Evolutionary conservation across 164 flowering plant genomes (phyloP).

Genomic region (Magnolia changhungtana): DNA sequence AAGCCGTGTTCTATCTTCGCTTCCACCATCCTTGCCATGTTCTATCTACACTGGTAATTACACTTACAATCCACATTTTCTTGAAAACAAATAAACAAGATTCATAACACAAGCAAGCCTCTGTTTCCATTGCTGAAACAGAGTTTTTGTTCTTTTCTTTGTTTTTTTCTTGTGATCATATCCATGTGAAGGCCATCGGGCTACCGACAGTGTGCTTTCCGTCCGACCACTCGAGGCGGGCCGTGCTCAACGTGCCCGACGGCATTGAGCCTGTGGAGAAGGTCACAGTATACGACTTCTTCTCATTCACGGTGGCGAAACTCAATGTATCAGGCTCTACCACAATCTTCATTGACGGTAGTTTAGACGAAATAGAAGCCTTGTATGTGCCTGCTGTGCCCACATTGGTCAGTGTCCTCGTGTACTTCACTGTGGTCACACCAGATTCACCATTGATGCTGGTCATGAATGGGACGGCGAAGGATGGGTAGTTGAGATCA

Average conservation of each 20-base stretch:
- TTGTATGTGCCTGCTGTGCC: slow-evolving; percentile 64
- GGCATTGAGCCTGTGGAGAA: slow-evolving; percentile 50
- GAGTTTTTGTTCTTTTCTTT: background rate
- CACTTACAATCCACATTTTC: background rate
- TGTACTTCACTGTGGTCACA: slow-evolving; percentile 34
- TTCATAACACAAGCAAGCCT: background rate
- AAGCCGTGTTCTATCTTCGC: too few relatives aligned
- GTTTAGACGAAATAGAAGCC: slow-evolving; percentile 33
- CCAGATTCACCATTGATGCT: slow-evolving; percentile 21
- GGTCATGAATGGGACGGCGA: slow-evolving; percentile 51
- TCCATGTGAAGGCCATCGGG: slow-evolving; percentile 61
- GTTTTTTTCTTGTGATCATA: slow-evolving; percentile 18
- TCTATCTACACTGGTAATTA: background rate
- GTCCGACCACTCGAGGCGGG: slow-evolving; percentile 59
- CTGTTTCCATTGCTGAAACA: background rate
- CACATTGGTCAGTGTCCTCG: slow-evolving; percentile 73
- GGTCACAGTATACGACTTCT: slow-evolving; percentile 50
- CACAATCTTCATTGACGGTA: slow-evolving; percentile 36
- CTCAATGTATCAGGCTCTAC: slow-evolving; percentile 48
- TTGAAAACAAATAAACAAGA: background rate
- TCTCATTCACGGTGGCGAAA: slow-evolving; percentile 43
- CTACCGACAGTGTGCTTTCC: slow-evolving; percentile 59
- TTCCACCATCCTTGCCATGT: background rate
- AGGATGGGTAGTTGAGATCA: slow-evolving; percentile 80
- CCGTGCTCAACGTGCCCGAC: slow-evolving; percentile 49